Conservation (phyloP, 2,329 filamentous ascomycete genomes). For the Colletotrichum cereale region DNA sequence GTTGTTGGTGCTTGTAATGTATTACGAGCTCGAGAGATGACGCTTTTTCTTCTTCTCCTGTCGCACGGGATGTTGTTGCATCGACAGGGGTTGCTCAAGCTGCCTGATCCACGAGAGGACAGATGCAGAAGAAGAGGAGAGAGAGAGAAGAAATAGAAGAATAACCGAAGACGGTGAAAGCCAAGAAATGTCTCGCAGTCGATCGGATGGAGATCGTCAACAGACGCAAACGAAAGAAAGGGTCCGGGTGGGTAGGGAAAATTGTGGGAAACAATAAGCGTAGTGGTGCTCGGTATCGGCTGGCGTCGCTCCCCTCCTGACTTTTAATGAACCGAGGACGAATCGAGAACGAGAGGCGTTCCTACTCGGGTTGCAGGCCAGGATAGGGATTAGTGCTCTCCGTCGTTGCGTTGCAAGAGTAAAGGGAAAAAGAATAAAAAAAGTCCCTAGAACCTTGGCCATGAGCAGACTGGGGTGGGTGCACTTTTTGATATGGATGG, state of each 20-base stretch:
- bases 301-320: slow-evolving; percentile 17
- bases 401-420: background rate
- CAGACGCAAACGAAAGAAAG: background rate
- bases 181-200: slow-evolving; percentile 23
- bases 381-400: slow-evolving; percentile 23
- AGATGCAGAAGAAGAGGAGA: background rate
- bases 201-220: slow-evolving; percentile 25
- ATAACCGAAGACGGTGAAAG: slow-evolving; percentile 13
- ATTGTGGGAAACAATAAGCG: slow-evolving; percentile 3
- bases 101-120: background rate
- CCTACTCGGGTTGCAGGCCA: slow-evolving; percentile 31
- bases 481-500: slow-evolving; percentile 35
- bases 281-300: background rate
- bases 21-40: background rate
- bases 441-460: slow-evolving; percentile 20
- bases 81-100: background rate
- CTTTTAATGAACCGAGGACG: slow-evolving; percentile 14
- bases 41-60: background rate
- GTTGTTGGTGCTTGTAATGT: background rate
- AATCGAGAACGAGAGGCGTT: slow-evolving; percentile 25
- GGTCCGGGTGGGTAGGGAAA: background rate
- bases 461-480: slow-evolving; percentile 24
- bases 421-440: background rate
- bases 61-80: background rate
- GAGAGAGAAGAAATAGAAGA: background rate